Evolutionary conservation across 1,284 basidiomycete genomes (phyloP).

Genomic region (Trichosporon inkin): DNA sequence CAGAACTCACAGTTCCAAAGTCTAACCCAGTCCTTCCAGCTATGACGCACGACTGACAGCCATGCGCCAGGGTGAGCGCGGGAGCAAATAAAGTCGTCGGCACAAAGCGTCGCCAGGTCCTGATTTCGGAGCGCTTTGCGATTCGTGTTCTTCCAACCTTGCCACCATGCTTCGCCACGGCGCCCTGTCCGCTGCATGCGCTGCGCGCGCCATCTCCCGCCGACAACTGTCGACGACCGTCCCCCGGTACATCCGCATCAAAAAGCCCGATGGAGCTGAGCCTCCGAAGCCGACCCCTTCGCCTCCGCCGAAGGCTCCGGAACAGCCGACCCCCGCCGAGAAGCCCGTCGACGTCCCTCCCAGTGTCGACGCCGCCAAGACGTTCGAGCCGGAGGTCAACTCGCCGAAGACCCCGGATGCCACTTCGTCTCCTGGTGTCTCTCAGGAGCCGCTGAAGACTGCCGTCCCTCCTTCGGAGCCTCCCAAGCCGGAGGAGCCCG

Average conservation of each 20-base stretch:
- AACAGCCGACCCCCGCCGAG: constrained; percentile 32
- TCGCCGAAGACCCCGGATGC: neutral
- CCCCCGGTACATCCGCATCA: constrained; percentile 18
- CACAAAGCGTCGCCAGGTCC: neutral
- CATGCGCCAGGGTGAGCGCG: neutral
- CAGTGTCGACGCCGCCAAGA: constrained; percentile 22
- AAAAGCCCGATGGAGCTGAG: constrained; percentile 18
- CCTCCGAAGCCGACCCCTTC: constrained; percentile 2
- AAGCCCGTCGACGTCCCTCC: constrained; percentile 31
- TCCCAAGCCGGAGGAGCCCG: constrained; percentile 11
- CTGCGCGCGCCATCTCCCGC: neutral
- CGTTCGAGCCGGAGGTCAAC: constrained; percentile 30
- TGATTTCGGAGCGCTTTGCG: constrained; percentile 5
- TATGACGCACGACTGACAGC: neutral
- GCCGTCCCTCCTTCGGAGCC: constrained; percentile 23
- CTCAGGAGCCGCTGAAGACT: constrained; percentile 5
- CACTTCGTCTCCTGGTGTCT: neutral
- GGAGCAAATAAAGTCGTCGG: constrained; percentile 5
- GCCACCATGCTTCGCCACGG: constrained; percentile 8
- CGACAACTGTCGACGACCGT: constrained; percentile 9
- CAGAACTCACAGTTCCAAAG: too few species aligned
- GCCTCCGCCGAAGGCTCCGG: constrained; percentile 3
- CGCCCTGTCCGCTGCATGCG: constrained; percentile 7
- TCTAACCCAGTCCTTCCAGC: too few species aligned
- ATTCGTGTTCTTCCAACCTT: neutral